Evolutionary conservation across 2,329 filamentous ascomycete genomes (phyloP).

Genomic region (Teratosphaeriaceae sp.): DNA sequence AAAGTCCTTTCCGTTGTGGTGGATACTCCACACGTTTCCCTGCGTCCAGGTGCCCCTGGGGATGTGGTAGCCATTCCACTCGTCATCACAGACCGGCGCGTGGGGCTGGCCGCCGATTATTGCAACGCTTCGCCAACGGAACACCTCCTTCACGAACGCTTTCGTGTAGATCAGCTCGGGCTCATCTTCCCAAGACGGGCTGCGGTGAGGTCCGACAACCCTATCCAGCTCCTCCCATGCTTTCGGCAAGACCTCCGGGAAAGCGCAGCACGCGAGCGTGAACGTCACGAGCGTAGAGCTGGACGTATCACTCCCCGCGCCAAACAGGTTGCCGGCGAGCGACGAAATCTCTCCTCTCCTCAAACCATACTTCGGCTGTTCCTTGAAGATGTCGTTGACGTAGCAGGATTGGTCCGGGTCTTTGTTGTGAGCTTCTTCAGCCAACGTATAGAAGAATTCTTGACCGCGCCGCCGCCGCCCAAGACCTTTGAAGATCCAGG

Average conservation of each 20-base stretch:
- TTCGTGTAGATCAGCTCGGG: constrained; percentile 68
- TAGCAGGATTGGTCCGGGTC: constrained; percentile 35
- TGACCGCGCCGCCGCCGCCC: constrained; percentile 39
- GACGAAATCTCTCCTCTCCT: constrained; percentile 37
- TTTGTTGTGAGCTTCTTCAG: constrained; percentile 43
- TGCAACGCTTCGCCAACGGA: constrained; percentile 70
- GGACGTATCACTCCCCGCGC: constrained; percentile 47
- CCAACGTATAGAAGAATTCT: constrained; percentile 48
- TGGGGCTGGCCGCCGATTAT: constrained; percentile 62
- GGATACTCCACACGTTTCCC: constrained; percentile 33
- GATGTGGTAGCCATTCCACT: constrained; percentile 21
- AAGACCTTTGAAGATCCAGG: constrained; percentile 43
- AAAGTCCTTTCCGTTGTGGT: constrained; percentile 44
- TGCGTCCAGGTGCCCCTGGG: constrained; percentile 19
- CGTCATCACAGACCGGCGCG: constrained; percentile 20
- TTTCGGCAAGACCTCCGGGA: constrained; percentile 35
- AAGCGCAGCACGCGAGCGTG: constrained; percentile 44
- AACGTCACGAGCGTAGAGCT: constrained; percentile 42
- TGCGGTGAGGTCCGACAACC: constrained; percentile 27
- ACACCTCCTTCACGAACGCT: constrained; percentile 66
- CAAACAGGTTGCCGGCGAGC: constrained; percentile 40
- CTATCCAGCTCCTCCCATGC: constrained; percentile 31
- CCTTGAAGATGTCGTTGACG: constrained; percentile 43
- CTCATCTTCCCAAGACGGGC: constrained; percentile 40
- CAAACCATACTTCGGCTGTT: constrained; percentile 41